These are phyloP conservation scores for Erysimum pusillum DNA, from an alignment of 441 rosid genomes.

Conservation along the genomic window DNA sequence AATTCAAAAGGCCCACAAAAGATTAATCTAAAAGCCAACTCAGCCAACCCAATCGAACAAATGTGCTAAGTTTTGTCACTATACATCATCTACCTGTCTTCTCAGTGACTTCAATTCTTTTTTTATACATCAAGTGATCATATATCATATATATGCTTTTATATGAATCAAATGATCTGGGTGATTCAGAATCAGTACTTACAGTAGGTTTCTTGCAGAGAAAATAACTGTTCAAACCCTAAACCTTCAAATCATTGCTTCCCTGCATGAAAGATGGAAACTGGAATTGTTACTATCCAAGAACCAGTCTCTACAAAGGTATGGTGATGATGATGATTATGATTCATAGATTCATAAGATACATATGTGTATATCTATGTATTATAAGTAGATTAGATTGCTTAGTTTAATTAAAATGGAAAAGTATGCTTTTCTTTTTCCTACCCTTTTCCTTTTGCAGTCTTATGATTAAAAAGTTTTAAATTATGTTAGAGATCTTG, in stretches of 20 bases:
- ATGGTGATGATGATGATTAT: conserved; percentile 37
- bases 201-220: conserved; percentile 45
- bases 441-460: conserved; percentile 17
- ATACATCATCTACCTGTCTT: conserved; percentile 47
- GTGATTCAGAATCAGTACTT: conserved; percentile 45
- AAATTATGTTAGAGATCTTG: conserved; percentile 27
- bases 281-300: conserved; percentile 55
- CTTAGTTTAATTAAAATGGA: conserved; percentile 12
- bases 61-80: conserved; percentile 46
- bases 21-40: conserved; percentile 48
- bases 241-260: conserved; percentile 29
- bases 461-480: conserved; percentile 38
- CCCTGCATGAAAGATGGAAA: conserved; percentile 63
- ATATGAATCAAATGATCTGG: conserved; percentile 44
- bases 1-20: conserved; percentile 47
- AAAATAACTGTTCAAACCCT: conserved; percentile 39
- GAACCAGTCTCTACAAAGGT: conserved; percentile 58
- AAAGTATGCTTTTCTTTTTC: conserved; percentile 18
- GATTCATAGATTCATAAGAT: conserved; percentile 16
- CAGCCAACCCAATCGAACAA: conserved; percentile 42
- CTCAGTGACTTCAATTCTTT: conserved; percentile 48
- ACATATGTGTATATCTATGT: not conserved
- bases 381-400: conserved; percentile 16
- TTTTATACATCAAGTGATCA: conserved; percentile 42
- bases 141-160: not conserved